Evolutionary conservation across 495 filamentous ascomycete genomes (phyloP), one percentile per base, ranked within the genome.

Genomic region (Neurospora cerealis): DNA sequence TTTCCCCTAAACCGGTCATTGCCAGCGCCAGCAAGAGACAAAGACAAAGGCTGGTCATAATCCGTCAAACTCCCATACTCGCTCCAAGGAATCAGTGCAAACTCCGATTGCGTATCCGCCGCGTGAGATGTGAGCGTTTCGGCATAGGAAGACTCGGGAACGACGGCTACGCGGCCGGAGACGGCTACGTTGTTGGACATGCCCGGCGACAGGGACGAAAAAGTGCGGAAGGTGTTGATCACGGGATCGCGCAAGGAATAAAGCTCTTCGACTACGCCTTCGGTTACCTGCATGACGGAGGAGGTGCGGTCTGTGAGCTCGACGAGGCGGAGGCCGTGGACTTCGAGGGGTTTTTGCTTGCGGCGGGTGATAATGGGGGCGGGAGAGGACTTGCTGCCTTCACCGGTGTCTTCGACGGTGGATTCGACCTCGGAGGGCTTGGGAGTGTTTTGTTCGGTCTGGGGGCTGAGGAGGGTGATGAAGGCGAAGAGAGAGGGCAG

Each of bases 271-370:
- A 5, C 15, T 34, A 66, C 13, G 28, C 28, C 54, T 74, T 96
- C 93, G 0, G 93, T 90, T 7, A 97, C 93, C 77, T 94, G 92
- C 96, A 99, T 99, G 71, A 97, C 94, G 24, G 94, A 93, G 8
- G 96, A 98, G 40, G 92, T 91, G 86, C 96, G 94, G 74, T 99
- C 94, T 1, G 93, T 96, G 32, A 98, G 89, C 78, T 96, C 93
- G 48, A 98, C 82, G 70, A 99, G 85, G 3, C 95, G 92, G 32
- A 97, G 82, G 42, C 94, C 96, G 77, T 97, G 92, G 0, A 96
- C 93, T 78, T 94, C 89, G 4, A 97, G 86, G 1, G 90, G 88
- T 32, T 86, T 81, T 72, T 85, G 86, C 38, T 77, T 76, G 13
- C 54, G 24, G n/a, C n/a, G n/a, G n/a, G n/a, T n/a, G n/a, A n/a